phyloP scores from a whole-genome alignment of 2,329 filamentous ascomycete species.

The Mollisiaceae sp. region DNA sequence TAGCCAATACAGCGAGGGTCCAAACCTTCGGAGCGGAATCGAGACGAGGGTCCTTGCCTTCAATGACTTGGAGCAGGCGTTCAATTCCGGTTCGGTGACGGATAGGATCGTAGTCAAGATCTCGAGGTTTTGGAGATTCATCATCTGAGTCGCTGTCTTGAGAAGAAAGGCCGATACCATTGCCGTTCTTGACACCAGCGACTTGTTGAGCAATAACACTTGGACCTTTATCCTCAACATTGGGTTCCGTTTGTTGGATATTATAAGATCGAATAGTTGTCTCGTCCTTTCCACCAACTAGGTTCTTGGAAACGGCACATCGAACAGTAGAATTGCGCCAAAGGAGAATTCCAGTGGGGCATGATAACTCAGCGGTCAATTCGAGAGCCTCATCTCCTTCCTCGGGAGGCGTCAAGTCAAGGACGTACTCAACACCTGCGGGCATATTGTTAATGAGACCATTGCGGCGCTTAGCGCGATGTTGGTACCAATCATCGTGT shows the following conservation, averaged over 20 bases:
- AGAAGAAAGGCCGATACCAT: neutral
- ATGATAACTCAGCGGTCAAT: slow-evolving; percentile 61
- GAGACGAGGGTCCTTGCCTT: slow-evolving; percentile 58
- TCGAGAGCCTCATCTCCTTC: slow-evolving; percentile 68
- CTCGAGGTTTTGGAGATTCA: no score
- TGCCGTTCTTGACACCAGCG: neutral
- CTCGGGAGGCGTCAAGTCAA: slow-evolving; percentile 66
- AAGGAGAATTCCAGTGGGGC: slow-evolving; percentile 58
- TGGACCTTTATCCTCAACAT: neutral
- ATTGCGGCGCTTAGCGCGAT: slow-evolving; percentile 45
- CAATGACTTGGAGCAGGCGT: slow-evolving; percentile 63
- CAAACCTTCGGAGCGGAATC: slow-evolving; percentile 71
- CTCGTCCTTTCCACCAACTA: slow-evolving; percentile 57
- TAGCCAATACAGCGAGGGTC: slow-evolving; percentile 67
- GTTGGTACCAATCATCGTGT: slow-evolving; percentile 48
- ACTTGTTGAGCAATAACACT: neutral
- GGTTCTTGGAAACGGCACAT: slow-evolving; percentile 45
- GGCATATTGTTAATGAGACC: slow-evolving; percentile 41
- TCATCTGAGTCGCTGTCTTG: neutral
- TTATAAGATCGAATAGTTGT: slow-evolving; percentile 6
- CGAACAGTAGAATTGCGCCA: slow-evolving; percentile 55
- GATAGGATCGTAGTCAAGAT: slow-evolving; percentile 64
- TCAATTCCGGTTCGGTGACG: slow-evolving; percentile 69
- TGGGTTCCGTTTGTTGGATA: neutral
- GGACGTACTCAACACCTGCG: slow-evolving; percentile 58